Evolutionary conservation across 2,329 filamentous ascomycete species (phyloP), one percentile per base, ranked within the genome.

Genomic region (Nothophaeocryptopus gaeumannii): DNA sequence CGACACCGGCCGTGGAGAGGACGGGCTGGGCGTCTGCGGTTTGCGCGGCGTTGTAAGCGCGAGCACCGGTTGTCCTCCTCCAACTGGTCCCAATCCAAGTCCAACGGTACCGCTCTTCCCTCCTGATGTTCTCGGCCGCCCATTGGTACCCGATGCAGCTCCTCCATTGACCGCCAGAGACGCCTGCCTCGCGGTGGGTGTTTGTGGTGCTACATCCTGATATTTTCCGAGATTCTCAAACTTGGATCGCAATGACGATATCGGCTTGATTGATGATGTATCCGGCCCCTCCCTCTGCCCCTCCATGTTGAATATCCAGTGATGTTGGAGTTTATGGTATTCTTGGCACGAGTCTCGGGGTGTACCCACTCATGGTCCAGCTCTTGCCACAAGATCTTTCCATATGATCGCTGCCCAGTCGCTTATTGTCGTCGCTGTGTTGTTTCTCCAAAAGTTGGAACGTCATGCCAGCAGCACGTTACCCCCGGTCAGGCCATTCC

Each of bases 221-320:
- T 63, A 58, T 36, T 66, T 66, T 15, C 62, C 58, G 74, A 92
- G 83, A 65, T 85, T 89, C 74, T 93, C 88, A 68, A 92, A 93
- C 62, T 87, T 84, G 56, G 86, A 88, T 54, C 85, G 80, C 53
- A 93, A 76, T 44, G 88, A 91, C 44, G 88, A 93, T 43, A 93
- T 88, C 20, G 89, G 87, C 74, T 84, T 88, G 62, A 91, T 83
- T 56, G 88, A 90, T 51, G 86, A 85, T 73, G 79, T 85, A 76
- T 91, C 88, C 51, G 83, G 83, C 70, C 81, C 85, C 61, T 88
- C 75, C 57, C 74, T 71, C 14, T 47, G 40, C 43, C 58, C 42
- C n/a, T 57, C 54, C 60, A 60, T 63, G 36, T 39, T 57, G 45
- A 37, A 26, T 26, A 26, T 26, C 20, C 20, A 26, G 20, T 26